These are phyloP conservation scores for Xylariaceae sp. DNA, from an alignment of 2,329 filamentous ascomycete species.

Conservation along the genomic window DNA sequence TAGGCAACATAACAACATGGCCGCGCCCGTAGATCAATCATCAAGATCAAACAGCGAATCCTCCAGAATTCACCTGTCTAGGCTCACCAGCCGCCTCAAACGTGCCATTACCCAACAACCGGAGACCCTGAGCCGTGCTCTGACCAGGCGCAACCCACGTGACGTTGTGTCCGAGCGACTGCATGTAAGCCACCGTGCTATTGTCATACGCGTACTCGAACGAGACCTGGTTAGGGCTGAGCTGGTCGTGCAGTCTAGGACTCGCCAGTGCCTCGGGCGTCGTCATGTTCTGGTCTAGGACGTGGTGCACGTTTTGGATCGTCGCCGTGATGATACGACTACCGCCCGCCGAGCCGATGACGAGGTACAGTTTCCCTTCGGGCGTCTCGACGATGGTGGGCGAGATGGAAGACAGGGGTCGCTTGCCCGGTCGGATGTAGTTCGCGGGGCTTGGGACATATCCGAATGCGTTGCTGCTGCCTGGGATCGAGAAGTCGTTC, in stretches of 20 bases:
- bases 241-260: constrained; percentile 79
- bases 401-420: constrained; percentile 74
- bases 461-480: constrained; percentile 69
- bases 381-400: constrained; percentile 72
- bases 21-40: constrained; percentile 4
- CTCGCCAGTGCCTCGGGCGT: constrained; percentile 61
- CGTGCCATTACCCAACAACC: constrained; percentile 57
- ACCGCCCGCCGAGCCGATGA: constrained; percentile 77
- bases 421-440: constrained; percentile 72
- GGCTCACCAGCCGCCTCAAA: constrained; percentile 85
- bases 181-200: constrained; percentile 64
- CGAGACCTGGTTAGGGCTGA: constrained; percentile 64
- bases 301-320: constrained; percentile 72
- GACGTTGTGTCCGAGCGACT: constrained; percentile 68
- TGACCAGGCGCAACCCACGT: constrained; percentile 64
- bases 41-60: constrained; percentile 46
- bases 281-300: constrained; percentile 66
- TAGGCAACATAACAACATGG: too few species aligned
- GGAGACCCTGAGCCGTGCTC: constrained; percentile 72
- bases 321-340: constrained; percentile 81
- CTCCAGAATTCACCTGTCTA: constrained; percentile 72
- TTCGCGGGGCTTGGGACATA: constrained; percentile 73
- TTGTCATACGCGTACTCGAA: constrained; percentile 77
- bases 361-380: constrained; percentile 67
- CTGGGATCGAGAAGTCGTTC: constrained; percentile 77